phyloP scores from a whole-genome alignment of 2,329 filamentous ascomycete species.

The Arthroderma sp. region DNA sequence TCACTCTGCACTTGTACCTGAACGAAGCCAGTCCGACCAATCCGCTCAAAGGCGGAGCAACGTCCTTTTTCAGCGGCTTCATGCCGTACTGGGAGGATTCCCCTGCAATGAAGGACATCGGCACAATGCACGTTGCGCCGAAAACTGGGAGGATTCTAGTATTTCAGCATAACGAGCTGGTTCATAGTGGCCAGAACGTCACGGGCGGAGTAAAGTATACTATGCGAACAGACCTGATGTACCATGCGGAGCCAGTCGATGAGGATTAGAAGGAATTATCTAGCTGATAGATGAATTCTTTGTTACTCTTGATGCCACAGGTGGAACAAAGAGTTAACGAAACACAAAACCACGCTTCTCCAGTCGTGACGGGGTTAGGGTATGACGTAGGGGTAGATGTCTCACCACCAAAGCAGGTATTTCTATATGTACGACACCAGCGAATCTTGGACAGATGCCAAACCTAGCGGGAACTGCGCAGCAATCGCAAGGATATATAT shows the following conservation, averaged over 20 bases:
- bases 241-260: not conserved
- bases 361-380: no score
- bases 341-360: no score
- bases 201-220: conserved; percentile 37
- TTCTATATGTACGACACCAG: no score
- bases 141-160: conserved; percentile 40
- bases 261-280: not conserved
- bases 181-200: conserved; percentile 45
- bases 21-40: conserved; percentile 22
- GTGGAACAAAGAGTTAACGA: no score
- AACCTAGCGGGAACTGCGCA: no score
- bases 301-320: no score
- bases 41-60: conserved; percentile 40
- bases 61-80: conserved; percentile 33
- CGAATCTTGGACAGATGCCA: no score
- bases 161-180: conserved; percentile 41
- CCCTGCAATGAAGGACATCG: conserved; percentile 13
- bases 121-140: conserved; percentile 33
- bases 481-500: no score
- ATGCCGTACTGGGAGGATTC: conserved; percentile 11
- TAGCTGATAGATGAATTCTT: no score
- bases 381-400: no score
- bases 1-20: conserved; percentile 45
- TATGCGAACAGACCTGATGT: not conserved
- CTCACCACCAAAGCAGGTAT: no score